Conservation (phyloP, 352 stramenopile genomes). For the Globisporangium uncinulatum region DNA sequence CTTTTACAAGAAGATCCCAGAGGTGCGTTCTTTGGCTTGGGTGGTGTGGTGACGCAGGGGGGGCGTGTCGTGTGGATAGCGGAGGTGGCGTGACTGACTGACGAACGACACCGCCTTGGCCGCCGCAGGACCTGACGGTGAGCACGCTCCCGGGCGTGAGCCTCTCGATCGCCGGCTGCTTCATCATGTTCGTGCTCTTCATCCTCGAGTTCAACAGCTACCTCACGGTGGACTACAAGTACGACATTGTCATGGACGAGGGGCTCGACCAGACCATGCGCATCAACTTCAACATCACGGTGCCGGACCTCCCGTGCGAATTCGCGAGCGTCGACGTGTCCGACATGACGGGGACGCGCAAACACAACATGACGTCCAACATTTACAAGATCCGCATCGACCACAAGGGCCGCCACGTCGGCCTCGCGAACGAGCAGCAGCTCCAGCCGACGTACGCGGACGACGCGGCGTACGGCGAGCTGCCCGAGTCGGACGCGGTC, state of each 20-base stretch:
- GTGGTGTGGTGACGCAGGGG: background rate
- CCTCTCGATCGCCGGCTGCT: slow-evolving; percentile 73
- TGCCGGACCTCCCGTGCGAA: slow-evolving; percentile 96
- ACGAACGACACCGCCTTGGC: background rate
- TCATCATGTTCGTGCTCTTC: slow-evolving; percentile 90
- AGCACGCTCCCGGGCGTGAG: slow-evolving; percentile 81
- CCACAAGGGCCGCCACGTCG: slow-evolving; percentile 79
- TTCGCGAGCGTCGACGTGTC: slow-evolving; percentile 96
- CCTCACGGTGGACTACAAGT: slow-evolving; percentile 82
- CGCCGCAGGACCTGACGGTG: slow-evolving; percentile 69
- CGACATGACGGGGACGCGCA: slow-evolving; percentile 96
- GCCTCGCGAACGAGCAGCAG: slow-evolving; percentile 86
- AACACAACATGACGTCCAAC: slow-evolving; percentile 98
- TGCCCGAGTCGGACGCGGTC: slow-evolving; percentile 69
- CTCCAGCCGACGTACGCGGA: slow-evolving; percentile 69
- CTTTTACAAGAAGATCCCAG: slow-evolving; percentile 91
- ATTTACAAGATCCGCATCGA: slow-evolving; percentile 95
- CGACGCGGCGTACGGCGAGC: slow-evolving; percentile 58
- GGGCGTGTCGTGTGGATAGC: background rate
- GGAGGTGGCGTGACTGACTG: background rate
- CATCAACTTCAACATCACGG: slow-evolving; percentile 99
- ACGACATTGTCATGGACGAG: slow-evolving; percentile 88
- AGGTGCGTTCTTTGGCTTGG: slow-evolving; percentile 31
- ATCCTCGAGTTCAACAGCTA: slow-evolving; percentile 89
- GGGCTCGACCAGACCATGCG: slow-evolving; percentile 81